Evolutionary conservation across 805 yeast genomes (phyloP).

Genomic region (Trichomonascus vanleenenianus): DNA sequence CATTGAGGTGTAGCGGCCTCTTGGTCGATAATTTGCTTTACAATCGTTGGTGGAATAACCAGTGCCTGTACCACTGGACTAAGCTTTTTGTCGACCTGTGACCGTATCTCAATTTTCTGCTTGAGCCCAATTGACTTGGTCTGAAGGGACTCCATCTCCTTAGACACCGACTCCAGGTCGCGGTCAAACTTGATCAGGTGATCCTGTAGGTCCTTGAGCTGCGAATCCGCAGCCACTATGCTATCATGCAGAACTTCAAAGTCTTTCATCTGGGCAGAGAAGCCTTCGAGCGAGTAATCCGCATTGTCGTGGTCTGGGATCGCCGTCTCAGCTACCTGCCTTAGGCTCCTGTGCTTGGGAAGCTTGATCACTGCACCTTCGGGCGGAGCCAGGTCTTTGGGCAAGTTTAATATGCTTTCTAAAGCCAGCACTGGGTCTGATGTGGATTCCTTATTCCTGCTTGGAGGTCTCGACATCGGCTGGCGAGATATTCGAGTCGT

Average conservation of each 20-base stretch:
- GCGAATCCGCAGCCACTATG: constrained; percentile 8
- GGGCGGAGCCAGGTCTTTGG: no score
- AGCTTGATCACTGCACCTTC: neutral
- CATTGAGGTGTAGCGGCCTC: constrained; percentile 47
- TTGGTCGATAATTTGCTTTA: constrained; percentile 49
- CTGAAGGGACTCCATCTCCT: constrained; percentile 56
- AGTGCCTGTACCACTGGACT: constrained; percentile 73
- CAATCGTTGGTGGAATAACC: constrained; percentile 65
- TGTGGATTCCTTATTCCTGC: no score
- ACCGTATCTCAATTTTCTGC: constrained; percentile 40
- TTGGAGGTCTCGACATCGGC: no score
- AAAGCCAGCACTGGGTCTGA: no score
- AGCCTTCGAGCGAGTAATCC: neutral
- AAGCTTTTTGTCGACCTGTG: constrained; percentile 42
- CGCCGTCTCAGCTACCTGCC: neutral
- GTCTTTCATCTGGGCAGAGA: neutral
- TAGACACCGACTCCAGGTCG: constrained; percentile 48
- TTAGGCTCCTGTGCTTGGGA: neutral
- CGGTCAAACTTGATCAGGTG: constrained; percentile 50
- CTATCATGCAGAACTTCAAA: neutral
- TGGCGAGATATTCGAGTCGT: no score
- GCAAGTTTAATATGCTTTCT: no score
- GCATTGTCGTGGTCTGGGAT: neutral
- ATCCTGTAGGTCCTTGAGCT: constrained; percentile 42
- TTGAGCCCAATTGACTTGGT: constrained; percentile 43